These are phyloP conservation scores for Phytopythium mirpurense DNA, from an alignment of 352 stramenopile species.

Conservation along the genomic window DNA sequence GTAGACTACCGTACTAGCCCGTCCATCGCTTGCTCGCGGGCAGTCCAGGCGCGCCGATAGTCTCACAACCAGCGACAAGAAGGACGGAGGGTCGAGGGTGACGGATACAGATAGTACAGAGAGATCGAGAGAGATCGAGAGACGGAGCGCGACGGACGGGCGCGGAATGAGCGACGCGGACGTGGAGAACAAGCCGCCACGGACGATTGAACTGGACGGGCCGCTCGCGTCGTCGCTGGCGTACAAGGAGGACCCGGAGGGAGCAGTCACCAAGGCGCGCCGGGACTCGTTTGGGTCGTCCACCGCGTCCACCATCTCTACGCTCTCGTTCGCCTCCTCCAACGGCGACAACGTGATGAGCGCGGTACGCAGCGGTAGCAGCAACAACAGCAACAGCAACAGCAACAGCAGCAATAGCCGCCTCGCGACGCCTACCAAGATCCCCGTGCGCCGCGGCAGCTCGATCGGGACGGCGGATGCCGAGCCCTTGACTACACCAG, in stretches of 20 bases:
- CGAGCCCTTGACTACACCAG: neutral
- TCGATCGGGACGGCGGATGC: slow-evolving; percentile 1
- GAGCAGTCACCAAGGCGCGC: slow-evolving; percentile 20
- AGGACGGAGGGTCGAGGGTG: too few relatives aligned
- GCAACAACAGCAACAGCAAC: neutral
- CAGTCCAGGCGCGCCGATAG: too few relatives aligned
- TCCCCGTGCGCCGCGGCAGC: slow-evolving; percentile 8
- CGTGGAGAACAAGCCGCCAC: slow-evolving; percentile 4
- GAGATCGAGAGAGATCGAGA: neutral
- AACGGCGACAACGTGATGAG: slow-evolving; percentile 5
- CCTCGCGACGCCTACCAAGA: slow-evolving; percentile 16
- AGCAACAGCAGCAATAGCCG: neutral
- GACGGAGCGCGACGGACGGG: neutral
- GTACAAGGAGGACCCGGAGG: slow-evolving; percentile 7
- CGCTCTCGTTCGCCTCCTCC: slow-evolving; percentile 15
- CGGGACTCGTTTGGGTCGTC: slow-evolving; percentile 27
- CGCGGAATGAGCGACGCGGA: slow-evolving; percentile 6
- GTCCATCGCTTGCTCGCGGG: neutral
- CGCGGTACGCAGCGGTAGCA: neutral
- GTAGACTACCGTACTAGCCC: too few relatives aligned
- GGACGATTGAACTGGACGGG: neutral
- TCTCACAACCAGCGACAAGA: too few relatives aligned
- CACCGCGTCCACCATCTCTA: slow-evolving; percentile 18
- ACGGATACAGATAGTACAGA: too few relatives aligned
- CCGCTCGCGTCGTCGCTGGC: neutral